Evolutionary conservation across 345 rosid genomes (phyloP), one percentile per base, ranked within the genome.

Genomic region (Eucalyptus urophylla): DNA sequence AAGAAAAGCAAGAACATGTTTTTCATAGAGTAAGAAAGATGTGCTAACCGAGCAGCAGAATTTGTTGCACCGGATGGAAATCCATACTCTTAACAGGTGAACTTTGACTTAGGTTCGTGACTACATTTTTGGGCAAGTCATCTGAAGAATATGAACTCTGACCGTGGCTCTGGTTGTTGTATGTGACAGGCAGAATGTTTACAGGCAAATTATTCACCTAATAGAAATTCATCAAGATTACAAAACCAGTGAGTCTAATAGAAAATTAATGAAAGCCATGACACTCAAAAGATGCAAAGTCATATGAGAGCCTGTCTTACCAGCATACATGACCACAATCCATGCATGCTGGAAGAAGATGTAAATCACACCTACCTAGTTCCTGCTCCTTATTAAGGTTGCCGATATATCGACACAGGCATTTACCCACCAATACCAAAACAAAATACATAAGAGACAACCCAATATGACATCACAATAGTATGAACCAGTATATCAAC

Each of bases 1-100:
- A 69, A 49, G 58, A 49, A 43, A 76, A 33, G 60, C 5, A 33
- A 14, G 27, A 69, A 47, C 6, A 6, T 16, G 29, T 49, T 76
- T 50, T 56, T 76, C 31, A 45, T 19, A 88, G 50, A 69, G 56
- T 45, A 29, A 88, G 43, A 86, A 86, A 29, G 86, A 53, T 86
- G 27, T 62, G 86, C 88, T 93, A 87, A 98, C 99, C 97, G 31
- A 97, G 95, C 89, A 97, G 97, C 80, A 96, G 89, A 90, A 92
- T 95, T 91, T 95, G 98, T 91, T 95, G 96, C 88, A 92, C 81
- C 0, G 98, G 98, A 91, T 97, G 98, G 90, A 97, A 97, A 93
- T 95, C 99, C 97, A 97, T 97, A 93, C 98, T 97, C 94, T 90
- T 95, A 87, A 94, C 96, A 87, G 95, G 91, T 88, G 97, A 95